Evolutionary conservation across 805 yeast species (phyloP).

Genomic region (Isabelozyma heimii): DNA sequence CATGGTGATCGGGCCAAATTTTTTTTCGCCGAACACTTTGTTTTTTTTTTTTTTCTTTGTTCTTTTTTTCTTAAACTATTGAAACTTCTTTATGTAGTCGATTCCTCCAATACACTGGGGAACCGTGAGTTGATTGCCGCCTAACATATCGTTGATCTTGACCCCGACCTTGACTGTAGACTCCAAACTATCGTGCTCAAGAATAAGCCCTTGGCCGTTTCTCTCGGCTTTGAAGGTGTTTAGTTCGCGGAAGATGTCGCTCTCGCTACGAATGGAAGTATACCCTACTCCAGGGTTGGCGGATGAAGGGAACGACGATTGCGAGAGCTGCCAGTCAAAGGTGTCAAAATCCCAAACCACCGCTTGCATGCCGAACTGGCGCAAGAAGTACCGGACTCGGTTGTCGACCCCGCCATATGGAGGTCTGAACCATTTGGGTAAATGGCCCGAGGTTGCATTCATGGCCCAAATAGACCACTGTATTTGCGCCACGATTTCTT

Average conservation of each 20-base stretch:
- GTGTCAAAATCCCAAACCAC: slow-evolving; percentile 93
- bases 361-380: slow-evolving; percentile 83
- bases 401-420: slow-evolving; percentile 96
- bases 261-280: slow-evolving; percentile 44
- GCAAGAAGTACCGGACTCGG: slow-evolving; percentile 72
- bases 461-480: slow-evolving; percentile 98
- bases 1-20: too few relatives aligned
- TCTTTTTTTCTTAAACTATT: neutral
- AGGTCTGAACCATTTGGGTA: slow-evolving; percentile 93
- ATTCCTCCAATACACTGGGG: slow-evolving; percentile 73
- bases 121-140: slow-evolving; percentile 71
- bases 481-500: slow-evolving; percentile 81
- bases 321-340: slow-evolving; percentile 76
- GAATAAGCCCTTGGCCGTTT: slow-evolving; percentile 56
- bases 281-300: slow-evolving; percentile 20
- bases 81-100: slow-evolving; percentile 51
- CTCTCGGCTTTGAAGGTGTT: slow-evolving; percentile 43
- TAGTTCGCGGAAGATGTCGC: slow-evolving; percentile 56
- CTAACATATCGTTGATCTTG: slow-evolving; percentile 47
- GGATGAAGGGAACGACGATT: neutral
- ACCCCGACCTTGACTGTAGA: slow-evolving; percentile 70
- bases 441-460: slow-evolving; percentile 86
- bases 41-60: too few relatives aligned
- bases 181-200: slow-evolving; percentile 79
- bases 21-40: too few relatives aligned